Conservation (phyloP, 1,284 basidiomycete species). For the Tylopilus orsonianus region DNA sequence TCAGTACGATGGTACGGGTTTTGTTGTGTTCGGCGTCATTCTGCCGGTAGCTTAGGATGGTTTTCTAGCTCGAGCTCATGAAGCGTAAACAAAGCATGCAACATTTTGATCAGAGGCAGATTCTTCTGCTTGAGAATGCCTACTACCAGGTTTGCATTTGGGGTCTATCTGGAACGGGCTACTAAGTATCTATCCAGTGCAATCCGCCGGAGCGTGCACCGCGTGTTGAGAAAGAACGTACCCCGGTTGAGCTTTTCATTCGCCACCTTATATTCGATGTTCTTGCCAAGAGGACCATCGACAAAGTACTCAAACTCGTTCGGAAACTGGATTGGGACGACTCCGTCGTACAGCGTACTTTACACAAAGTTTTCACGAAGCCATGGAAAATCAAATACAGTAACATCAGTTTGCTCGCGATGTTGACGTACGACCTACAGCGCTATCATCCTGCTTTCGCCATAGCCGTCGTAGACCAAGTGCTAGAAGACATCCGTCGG, state of each 20-base stretch:
- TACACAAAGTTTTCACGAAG: slow-evolving; percentile 88
- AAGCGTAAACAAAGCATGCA: slow-evolving; percentile 90
- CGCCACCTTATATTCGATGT: slow-evolving; percentile 92
- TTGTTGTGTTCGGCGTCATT: neutral
- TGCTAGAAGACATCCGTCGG: slow-evolving; percentile 87
- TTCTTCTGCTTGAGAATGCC: slow-evolving; percentile 92
- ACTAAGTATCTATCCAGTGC: slow-evolving; percentile 56
- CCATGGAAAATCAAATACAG: slow-evolving; percentile 96
- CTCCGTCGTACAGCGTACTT: slow-evolving; percentile 46
- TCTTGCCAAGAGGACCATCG: slow-evolving; percentile 86
- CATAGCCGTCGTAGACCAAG: slow-evolving; percentile 88
- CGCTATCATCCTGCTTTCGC: slow-evolving; percentile 90
- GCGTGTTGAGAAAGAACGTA: slow-evolving; percentile 81
- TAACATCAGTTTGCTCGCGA: slow-evolving; percentile 89
- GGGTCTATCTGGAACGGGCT: neutral
- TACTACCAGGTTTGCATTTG: slow-evolving; percentile 81
- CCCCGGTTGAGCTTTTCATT: slow-evolving; percentile 90
- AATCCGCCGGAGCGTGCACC: slow-evolving; percentile 95
- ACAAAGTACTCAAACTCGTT: slow-evolving; percentile 89
- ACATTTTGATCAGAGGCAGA: slow-evolving; percentile 89
- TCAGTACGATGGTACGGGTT: slow-evolving; percentile 69
- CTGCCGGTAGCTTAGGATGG: slow-evolving; percentile 4
- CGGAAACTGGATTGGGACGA: slow-evolving; percentile 98
- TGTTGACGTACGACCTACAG: slow-evolving; percentile 91
- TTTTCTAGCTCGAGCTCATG: slow-evolving; percentile 83